These are phyloP conservation scores for Colletotrichum sp. DNA, from an alignment of 2,329 filamentous ascomycete genomes.

Conservation along the genomic window DNA sequence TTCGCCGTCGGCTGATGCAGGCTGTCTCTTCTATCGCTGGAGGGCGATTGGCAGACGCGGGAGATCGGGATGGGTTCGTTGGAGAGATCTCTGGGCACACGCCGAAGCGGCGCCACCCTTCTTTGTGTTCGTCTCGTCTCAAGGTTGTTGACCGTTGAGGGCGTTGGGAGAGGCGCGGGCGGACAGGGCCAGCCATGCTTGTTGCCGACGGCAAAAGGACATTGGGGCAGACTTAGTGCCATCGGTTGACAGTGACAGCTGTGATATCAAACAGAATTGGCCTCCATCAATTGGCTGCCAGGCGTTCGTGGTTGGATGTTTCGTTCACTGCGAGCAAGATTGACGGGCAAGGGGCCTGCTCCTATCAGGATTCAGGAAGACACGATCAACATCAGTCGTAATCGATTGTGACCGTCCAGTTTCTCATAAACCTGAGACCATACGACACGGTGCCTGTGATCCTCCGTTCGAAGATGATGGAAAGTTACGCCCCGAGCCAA, in stretches of 20 bases:
- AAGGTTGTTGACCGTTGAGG: not conserved
- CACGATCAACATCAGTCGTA: not conserved
- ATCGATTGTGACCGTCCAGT: not conserved
- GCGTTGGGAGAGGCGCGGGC: not conserved
- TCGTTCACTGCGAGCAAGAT: not conserved
- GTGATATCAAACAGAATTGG: not conserved
- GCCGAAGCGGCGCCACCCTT: not conserved
- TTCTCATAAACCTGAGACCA: not conserved
- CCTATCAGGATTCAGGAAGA: not conserved
- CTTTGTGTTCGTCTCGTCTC: not conserved
- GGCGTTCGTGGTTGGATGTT: not conserved
- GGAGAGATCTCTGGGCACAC: not conserved
- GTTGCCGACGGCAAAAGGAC: slow-evolving; percentile 9
- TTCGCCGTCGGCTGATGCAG: not conserved
- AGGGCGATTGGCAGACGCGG: slow-evolving; percentile 2
- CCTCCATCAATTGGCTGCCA: not conserved
- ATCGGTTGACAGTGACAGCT: not conserved
- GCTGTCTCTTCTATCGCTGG: not conserved
- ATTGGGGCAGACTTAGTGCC: not conserved
- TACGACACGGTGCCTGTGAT: not conserved
- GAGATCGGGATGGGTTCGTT: not conserved
- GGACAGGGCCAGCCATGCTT: not conserved
- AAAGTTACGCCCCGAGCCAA: not conserved
- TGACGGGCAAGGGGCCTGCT: not conserved
- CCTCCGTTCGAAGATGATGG: not conserved